Evolutionary conservation across 768 basidiomycete species (phyloP), one percentile per base, ranked within the genome.

Genomic region (Lyophyllum semitale): DNA sequence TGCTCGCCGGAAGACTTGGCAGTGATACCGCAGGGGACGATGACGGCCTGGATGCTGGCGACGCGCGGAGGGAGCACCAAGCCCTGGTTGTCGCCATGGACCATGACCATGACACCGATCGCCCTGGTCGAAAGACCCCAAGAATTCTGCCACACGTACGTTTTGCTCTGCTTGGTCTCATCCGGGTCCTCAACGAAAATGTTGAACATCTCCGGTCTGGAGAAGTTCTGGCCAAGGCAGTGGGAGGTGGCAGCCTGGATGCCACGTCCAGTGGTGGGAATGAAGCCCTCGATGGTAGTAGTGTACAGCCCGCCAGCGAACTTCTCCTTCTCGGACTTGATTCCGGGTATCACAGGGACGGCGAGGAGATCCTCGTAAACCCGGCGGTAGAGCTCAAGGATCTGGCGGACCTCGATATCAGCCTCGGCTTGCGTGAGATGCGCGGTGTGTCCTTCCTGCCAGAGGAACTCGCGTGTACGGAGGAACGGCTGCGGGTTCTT

Each of bases 401-500:
- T 98, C 54, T 96, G 83, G 18, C 82, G 85, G 15, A 98, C 97
- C 74, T 98, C 97, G 48, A 74, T 77, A 65, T 93, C 97, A 23
- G 96, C 96, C 71, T 98, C 96, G 3, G 77, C 68, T 72, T 95
- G 90, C 61, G 89, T 92, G 41, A 95, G 80, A 73, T 89, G 86
- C 3, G 97, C 96, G 8, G 97, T 98, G 77, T 99, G 97, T 33
- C 97, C 97, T 73, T 99, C 97, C 76, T 99, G 97, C 97, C 97
- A 99, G n/a, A 99, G 79, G 82, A 98, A 99, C 76, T 99, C 97
- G 68, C 97, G 92, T 2, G 97, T 98, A 53, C 97, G 94, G 33
- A 99, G 83, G 90, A 99, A 99, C 8, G 97, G 97, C 71, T 99
- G 95, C 54, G 96, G 96, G 71, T 95, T 95, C 76, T 99, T 99